Evolutionary conservation across 2,329 filamentous ascomycete genomes (phyloP).

Genomic region (Ascochyta lentis): DNA sequence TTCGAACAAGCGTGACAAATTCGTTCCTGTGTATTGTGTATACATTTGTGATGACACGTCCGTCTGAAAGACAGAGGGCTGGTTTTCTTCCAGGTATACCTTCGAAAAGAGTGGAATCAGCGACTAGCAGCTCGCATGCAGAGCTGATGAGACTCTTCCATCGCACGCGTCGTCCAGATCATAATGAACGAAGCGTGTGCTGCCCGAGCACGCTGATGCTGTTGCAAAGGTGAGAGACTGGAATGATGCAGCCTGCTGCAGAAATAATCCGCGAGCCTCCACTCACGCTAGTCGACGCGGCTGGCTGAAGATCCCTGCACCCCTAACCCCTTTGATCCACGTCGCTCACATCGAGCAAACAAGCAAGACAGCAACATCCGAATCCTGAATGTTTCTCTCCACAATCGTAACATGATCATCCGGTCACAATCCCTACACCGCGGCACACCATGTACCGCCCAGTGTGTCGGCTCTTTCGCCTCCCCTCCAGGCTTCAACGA

Average conservation of each 20-base stretch:
- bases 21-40: slow-evolving; percentile 37
- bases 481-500: slow-evolving; percentile 43
- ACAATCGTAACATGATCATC: slow-evolving; percentile 4
- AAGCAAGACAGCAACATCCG: background rate
- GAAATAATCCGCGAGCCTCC: slow-evolving; percentile 9
- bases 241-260: slow-evolving; percentile 1
- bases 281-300: slow-evolving; percentile 2
- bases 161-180: background rate
- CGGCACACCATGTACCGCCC: slow-evolving; percentile 36
- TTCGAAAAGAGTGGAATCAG: too few species aligned
- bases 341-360: background rate
- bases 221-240: background rate
- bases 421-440: background rate
- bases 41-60: background rate
- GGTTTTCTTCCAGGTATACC: background rate
- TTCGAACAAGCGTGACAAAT: slow-evolving; percentile 52
- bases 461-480: slow-evolving; percentile 41
- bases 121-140: background rate
- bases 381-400: background rate
- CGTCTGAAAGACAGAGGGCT: background rate
- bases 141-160: background rate
- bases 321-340: slow-evolving; percentile 17
- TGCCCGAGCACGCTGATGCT: background rate
- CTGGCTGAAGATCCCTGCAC: slow-evolving; percentile 6
- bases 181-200: background rate